Base-by-base conservation (phyloP, 2,329 filamentous ascomycete species). In the Fusarium compactum region DNA sequence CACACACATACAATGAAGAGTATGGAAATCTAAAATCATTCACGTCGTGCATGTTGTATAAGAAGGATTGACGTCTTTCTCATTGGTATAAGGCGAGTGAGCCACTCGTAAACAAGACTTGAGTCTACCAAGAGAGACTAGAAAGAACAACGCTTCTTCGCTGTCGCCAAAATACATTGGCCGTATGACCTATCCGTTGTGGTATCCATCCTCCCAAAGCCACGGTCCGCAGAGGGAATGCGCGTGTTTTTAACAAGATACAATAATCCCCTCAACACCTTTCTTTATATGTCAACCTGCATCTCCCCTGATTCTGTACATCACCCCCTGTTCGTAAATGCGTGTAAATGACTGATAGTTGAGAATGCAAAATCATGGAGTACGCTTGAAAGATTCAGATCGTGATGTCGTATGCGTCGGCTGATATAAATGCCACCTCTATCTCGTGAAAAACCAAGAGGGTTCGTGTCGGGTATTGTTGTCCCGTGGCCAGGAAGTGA, bases 381-480 rank as follows among this genome's bases (percentile, higher is more conserved):
- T 59, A 52, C 63, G 65, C 68, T 72, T 65, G 44, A 70, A 73
- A 61, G 59, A 73, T 65, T 51, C 61, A 70, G 62, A 72, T 73
- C 71, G 60, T 71, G 50, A 76, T 74, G 59, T 76, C 72, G 66
- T 74, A 62, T 54, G 62, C 47, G 62, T 65, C n/a, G 62, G 59
- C 63, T 50, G 20, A 60, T 51, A 60, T 48, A 46, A 34, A 52
- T 63, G 52, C 48, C 59, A 58, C 58, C 47, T 55, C 65, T 71
- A 67, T 58, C 56, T 70, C 52, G 57, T 61, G 44, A 65, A 60
- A 32, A 63, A 64, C 41, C 61, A 64, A 65, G 44, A 62, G 55
- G 53, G 53, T 22, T 74, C 44, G 54, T 67, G 53, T 68, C 56
- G 51, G 54, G 55, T 51, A 47, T 50, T 64, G 45, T 61, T 40